Conservation (phyloP, 129 eudicot genomes). For the Lactuca saligna region DNA sequence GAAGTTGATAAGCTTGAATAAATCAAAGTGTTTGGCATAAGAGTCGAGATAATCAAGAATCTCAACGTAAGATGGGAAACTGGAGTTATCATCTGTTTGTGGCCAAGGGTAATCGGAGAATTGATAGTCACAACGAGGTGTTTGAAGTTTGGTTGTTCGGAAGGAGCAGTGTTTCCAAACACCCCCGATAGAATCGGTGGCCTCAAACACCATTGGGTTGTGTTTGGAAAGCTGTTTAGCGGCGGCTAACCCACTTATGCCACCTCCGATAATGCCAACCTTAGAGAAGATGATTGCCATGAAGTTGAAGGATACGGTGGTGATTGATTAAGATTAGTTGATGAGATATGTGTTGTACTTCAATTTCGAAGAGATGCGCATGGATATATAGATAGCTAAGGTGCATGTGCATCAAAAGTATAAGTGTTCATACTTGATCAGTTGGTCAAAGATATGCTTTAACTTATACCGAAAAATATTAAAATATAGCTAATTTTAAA, state of each 20-base stretch:
- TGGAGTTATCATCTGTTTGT: conserved; percentile 45
- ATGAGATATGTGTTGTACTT: neutral
- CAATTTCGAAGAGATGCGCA: neutral
- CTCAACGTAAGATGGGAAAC: conserved; percentile 57
- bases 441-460: neutral
- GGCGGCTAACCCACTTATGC: conserved; percentile 79
- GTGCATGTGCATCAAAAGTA: conserved; percentile 1
- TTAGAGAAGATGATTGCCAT: conserved; percentile 38
- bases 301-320: neutral
- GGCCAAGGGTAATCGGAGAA: conserved; percentile 86
- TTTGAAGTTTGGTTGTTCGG: conserved; percentile 62
- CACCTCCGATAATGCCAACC: conserved; percentile 74
- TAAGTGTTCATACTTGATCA: neutral
- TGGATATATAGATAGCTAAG: neutral
- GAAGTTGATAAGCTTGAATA: conserved; percentile 56
- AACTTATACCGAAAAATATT: neutral
- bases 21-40: conserved; percentile 62
- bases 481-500: no score
- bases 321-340: neutral
- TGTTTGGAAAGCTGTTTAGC: conserved; percentile 65
- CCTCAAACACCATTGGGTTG: conserved; percentile 71
- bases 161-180: conserved; percentile 75
- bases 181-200: conserved; percentile 68
- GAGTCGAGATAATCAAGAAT: conserved; percentile 57
- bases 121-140: conserved; percentile 76